Evolutionary conservation across 257 asterid genomes (phyloP), one percentile per base, ranked within the genome.

Genomic region (Capsicum baccatum): DNA sequence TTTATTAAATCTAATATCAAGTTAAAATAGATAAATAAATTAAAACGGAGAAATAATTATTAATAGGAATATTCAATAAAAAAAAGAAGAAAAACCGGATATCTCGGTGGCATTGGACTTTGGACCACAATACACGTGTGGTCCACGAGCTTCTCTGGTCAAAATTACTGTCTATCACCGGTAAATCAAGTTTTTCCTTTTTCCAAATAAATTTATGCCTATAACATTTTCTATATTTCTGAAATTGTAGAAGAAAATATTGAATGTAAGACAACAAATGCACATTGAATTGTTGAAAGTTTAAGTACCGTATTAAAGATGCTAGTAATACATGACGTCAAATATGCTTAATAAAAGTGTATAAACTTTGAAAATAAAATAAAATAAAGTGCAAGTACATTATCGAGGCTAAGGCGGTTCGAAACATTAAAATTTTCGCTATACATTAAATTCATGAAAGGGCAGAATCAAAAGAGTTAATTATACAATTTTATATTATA

Each of bases 111-210:
- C 88, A 69, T 87, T 15, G 87, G 79, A 84, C 87, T 86, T 68
- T 79, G 86, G 63, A 81, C 83, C 69, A 56, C 70, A 17, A 15
- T 80, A 84, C 89, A 87, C 91, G 88, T 89, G 91, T 86, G 91
- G 85, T 87, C 83, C 89, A 73, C 91, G 80, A 54, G 69, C 82
- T 81, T 69, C 84, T 14, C 84, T 64, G 85, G 76, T 83, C 85
- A 87, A 86, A 79, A 59, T 82, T 71, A 89, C 89, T 79, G 85
- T 14, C 89, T 86, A 81, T 80, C 60, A n/a, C 86, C 87, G 52
- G 87, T 82, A 80, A 52, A 39, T 39, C 5, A 47, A 47, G 44
- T 79, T 78, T 57, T 9, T 5, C 8, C 5, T 17, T 55, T 74
- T 64, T 62, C 12, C 17, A 26, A 26, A 26, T 55, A 60, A 44